Base-by-base conservation (phyloP, 1,284 basidiomycete genomes). In the Tylopilus sp. region DNA sequence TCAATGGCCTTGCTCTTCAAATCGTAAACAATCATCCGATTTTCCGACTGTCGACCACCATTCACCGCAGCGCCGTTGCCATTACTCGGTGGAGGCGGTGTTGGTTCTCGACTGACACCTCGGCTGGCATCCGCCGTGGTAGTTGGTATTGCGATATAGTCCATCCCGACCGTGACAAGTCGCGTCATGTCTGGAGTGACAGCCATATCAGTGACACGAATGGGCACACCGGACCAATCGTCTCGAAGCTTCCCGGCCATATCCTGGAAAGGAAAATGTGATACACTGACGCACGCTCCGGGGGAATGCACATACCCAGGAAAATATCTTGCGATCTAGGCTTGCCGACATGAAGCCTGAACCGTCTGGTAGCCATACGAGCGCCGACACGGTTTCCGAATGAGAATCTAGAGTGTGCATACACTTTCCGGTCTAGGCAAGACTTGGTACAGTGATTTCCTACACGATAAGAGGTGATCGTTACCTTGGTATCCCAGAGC, bases 291-390 rank as follows among this genome's bases (percentile, higher is more conserved):
- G 43, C 47, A 43, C 46, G 44, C 31, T 48, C 45, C 39, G 24
- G 57, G 20, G 36, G 52, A 32, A 52, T 44, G 48, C 43, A 71
- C 84, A 50, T 69, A 94, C 94, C 92, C 94, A 98, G 59, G 90
- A 84, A 39, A 90, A 82, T 52, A 99, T 85, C 71, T 86, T 88
- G 59, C 86, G 84, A 71, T 99, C 96, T 72, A 97, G 79, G 37
- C 90, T 90, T 42, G 90, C 90, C 6, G 93, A 97, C 57, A 98
- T 82, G 69, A 98, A 98, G 13, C 91, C 90, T 17, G 84, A 84
- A 29, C 90, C 89, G 68, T 97, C 88, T 10, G 93, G 89, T 43
- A 95, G 74, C 93, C 94, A 98, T 37, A 85, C 80, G 39, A 97
- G 79, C 0, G 92, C 85, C 22, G 90, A 91, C 43, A 99, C 91